phyloP scores from a whole-genome alignment of 805 yeast species.

The Cyberlindnera subsufficiens region DNA sequence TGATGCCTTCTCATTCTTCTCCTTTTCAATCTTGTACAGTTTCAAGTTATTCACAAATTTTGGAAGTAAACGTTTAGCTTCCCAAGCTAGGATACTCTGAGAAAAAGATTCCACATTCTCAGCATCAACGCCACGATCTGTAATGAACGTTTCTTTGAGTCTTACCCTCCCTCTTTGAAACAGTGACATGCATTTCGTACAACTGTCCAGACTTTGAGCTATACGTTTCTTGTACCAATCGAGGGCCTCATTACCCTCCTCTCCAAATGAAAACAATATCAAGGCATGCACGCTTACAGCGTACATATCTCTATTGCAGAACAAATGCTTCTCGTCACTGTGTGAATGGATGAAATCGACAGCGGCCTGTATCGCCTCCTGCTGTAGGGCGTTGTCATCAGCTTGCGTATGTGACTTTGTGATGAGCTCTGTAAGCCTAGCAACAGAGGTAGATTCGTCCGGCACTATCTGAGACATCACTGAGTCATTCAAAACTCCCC shows the following conservation, averaged over 20 bases:
- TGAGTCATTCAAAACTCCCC: not conserved
- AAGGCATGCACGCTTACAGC: constrained; percentile 49
- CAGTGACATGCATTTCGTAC: constrained; percentile 47
- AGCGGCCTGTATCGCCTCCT: constrained; percentile 33
- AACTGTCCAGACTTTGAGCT: constrained; percentile 35
- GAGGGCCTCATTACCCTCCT: constrained; percentile 32
- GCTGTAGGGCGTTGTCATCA: constrained; percentile 28
- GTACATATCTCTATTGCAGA: constrained; percentile 45
- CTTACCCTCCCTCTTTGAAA: constrained; percentile 50
- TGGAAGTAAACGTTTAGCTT: constrained; percentile 16
- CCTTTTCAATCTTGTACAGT: not conserved
- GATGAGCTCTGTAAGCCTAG: constrained; percentile 6
- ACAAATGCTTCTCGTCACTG: constrained; percentile 38
- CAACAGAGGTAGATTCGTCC: not conserved
- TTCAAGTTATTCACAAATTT: constrained; percentile 2
- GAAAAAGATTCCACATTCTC: constrained; percentile 19
- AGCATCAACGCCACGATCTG: constrained; percentile 36
- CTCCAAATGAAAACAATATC: constrained; percentile 56
- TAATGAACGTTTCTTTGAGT: constrained; percentile 45
- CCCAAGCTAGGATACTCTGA: constrained; percentile 21
- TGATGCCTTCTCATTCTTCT: not conserved
- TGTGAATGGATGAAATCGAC: constrained; percentile 29
- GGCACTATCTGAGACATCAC: not conserved
- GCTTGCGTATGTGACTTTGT: constrained; percentile 28
- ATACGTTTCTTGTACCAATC: constrained; percentile 37